These are phyloP conservation scores for Skeletonema tropicum DNA, from an alignment of 108 stramenopile genomes.

Conservation along the genomic window DNA sequence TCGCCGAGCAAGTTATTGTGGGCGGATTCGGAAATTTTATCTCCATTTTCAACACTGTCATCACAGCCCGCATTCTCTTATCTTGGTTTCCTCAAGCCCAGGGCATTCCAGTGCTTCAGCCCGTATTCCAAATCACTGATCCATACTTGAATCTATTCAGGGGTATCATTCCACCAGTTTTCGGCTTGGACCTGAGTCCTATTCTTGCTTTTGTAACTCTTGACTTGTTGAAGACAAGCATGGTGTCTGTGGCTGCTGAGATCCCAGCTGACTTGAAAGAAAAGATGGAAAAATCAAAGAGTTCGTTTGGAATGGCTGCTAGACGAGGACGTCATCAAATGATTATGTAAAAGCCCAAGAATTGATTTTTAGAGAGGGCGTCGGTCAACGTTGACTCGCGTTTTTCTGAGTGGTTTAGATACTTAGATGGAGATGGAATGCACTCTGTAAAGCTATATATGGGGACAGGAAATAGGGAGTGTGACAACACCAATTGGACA, in stretches of 20 bases:
- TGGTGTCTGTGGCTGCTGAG: slow-evolving; percentile 28
- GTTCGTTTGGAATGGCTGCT: not conserved
- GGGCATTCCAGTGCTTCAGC: slow-evolving; percentile 61
- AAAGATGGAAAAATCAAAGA: slow-evolving; percentile 12
- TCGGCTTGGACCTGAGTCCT: slow-evolving; percentile 86
- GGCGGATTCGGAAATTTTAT: slow-evolving; percentile 88
- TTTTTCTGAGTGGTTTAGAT: not conserved
- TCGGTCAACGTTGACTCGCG: not conserved
- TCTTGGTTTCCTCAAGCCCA: slow-evolving; percentile 90
- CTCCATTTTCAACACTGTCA: slow-evolving; percentile 88
- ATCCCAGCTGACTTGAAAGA: slow-evolving; percentile 30
- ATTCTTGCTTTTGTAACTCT: slow-evolving; percentile 64
- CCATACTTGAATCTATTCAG: slow-evolving; percentile 92
- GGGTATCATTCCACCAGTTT: slow-evolving; percentile 82
- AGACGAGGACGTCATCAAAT: not conserved
- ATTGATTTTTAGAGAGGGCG: too few species aligned
- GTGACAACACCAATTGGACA: too few species aligned
- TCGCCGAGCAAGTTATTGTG: slow-evolving; percentile 84
- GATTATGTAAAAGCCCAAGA: too few species aligned
- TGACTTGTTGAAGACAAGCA: slow-evolving; percentile 25
- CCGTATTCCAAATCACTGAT: slow-evolving; percentile 89
- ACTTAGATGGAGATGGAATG: not conserved
- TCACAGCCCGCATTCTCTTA: slow-evolving; percentile 89
- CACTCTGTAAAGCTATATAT: too few species aligned
- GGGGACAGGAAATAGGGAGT: too few species aligned